phyloP scores from a whole-genome alignment of 1,284 basidiomycete genomes.

The Coriolopsis trogii region DNA sequence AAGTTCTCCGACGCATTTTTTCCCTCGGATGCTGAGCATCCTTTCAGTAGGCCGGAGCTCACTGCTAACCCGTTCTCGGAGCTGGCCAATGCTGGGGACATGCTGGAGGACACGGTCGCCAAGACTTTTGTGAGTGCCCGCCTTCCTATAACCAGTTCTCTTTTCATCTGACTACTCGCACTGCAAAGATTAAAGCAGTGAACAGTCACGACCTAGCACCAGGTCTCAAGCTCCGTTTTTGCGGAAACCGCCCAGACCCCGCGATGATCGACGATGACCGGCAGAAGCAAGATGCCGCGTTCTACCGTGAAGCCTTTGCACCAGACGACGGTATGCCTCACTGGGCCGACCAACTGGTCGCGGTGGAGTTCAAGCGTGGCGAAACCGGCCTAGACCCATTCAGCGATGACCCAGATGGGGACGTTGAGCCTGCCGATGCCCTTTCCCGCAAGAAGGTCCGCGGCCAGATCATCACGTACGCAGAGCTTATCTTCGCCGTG shows the following conservation, averaged over 20 bases:
- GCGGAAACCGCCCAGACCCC: not conserved
- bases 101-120: not conserved
- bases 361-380: conserved; percentile 9
- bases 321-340: not conserved
- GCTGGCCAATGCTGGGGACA: not conserved
- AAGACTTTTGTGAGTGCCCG: not conserved
- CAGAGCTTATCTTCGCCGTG: not conserved
- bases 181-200: not conserved
- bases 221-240: not conserved
- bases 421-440: not conserved
- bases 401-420: not conserved
- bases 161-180: not conserved
- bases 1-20: not conserved
- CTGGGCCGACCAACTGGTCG: not conserved
- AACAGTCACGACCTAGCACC: not conserved
- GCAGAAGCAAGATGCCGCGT: not conserved
- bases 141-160: not conserved
- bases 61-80: not conserved
- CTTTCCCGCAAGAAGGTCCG: not conserved
- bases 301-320: not conserved
- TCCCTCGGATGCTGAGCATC: not conserved
- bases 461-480: conserved; percentile 6
- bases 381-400: conserved; percentile 1
- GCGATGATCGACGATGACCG: not conserved
- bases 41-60: too few relatives aligned